A percentile compares a stretch with the other conserved stretches of the same genome.
Evolutionary conservation across 345 rosid species (phyloP).

Genomic region (Hypericum androsaemum): DNA sequence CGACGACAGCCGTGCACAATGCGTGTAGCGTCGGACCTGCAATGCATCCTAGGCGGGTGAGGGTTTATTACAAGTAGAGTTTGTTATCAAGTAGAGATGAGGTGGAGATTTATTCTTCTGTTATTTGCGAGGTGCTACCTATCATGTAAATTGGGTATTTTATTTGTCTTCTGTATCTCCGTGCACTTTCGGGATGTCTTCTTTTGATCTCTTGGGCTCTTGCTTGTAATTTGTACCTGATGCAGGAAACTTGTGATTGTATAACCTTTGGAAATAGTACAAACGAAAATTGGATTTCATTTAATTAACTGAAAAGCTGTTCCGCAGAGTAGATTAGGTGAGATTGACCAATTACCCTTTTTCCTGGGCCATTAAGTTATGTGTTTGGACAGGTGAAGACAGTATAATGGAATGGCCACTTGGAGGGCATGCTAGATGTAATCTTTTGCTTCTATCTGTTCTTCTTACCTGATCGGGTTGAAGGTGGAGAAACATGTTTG

Average conservation of each 20-base stretch:
- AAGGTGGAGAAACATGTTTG: constrained; percentile 59
- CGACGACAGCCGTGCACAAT: constrained; percentile 33
- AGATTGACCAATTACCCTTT: too few relatives aligned
- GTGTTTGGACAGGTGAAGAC: too few relatives aligned
- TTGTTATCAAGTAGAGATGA: constrained; percentile 10
- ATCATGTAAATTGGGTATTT: constrained; percentile 50
- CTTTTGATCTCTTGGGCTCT: constrained; percentile 40
- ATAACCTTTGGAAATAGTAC: too few relatives aligned
- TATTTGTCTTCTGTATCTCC: constrained; percentile 29
- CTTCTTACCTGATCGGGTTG: constrained; percentile 38
- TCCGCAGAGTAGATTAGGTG: too few relatives aligned
- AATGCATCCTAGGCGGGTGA: constrained; percentile 5
- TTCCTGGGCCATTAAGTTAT: too few relatives aligned
- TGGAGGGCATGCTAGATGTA: too few relatives aligned
- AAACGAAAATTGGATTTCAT: too few relatives aligned
- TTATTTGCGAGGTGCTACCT: constrained; percentile 16
- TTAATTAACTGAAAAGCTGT: too few relatives aligned
- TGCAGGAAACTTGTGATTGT: constrained; percentile 9
- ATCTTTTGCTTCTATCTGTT: neutral
- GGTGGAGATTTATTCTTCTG: neutral
- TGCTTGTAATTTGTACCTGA: constrained; percentile 37
- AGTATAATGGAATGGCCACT: too few relatives aligned
- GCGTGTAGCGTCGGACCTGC: constrained; percentile 49
- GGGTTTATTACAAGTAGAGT: neutral
- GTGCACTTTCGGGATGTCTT: constrained; percentile 41